Percentiles rank a stretch among this genome's conserved stretches.
phyloP scores from a whole-genome alignment of 2,329 filamentous ascomycete species.

The Calonectria pseudoturangicola region DNA sequence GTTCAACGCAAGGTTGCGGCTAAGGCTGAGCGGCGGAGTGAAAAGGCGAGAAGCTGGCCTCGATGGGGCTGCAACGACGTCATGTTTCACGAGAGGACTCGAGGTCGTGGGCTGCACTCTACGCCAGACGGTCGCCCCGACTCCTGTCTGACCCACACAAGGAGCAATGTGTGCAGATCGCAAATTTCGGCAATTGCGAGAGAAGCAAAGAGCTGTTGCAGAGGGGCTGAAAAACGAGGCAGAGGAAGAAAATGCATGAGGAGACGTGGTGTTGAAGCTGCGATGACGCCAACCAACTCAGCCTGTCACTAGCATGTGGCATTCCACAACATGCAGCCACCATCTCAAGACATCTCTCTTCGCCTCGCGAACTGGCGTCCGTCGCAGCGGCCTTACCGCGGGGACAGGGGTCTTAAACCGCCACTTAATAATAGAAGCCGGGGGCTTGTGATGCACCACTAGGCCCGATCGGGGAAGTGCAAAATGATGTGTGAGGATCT shows the following conservation, averaged over 20 bases:
- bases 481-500: slow-evolving; percentile 16
- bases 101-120: slow-evolving; percentile 19
- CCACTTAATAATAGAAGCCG: slow-evolving; percentile 12
- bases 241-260: background rate
- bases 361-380: background rate
- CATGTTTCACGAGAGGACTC: slow-evolving; percentile 12
- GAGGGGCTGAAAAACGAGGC: background rate
- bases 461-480: slow-evolving; percentile 1
- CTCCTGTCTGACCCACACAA: slow-evolving; percentile 25
- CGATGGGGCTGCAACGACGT: slow-evolving; percentile 16
- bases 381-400: background rate
- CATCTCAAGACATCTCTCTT: background rate
- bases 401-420: slow-evolving; percentile 11
- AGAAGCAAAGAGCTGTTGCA: background rate
- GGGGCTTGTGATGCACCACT: slow-evolving; percentile 1
- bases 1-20: background rate
- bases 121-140: slow-evolving; percentile 29
- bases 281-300: no score
- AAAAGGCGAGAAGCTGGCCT: background rate
- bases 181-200: slow-evolving; percentile 1
- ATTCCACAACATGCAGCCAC: background rate
- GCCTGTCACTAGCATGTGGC: background rate
- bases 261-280: no score
- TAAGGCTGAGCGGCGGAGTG: slow-evolving; percentile 3
- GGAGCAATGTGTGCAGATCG: background rate